Base-by-base conservation (phyloP, 176 grass and related monocot species). In the Oryza meridionalis region DNA sequence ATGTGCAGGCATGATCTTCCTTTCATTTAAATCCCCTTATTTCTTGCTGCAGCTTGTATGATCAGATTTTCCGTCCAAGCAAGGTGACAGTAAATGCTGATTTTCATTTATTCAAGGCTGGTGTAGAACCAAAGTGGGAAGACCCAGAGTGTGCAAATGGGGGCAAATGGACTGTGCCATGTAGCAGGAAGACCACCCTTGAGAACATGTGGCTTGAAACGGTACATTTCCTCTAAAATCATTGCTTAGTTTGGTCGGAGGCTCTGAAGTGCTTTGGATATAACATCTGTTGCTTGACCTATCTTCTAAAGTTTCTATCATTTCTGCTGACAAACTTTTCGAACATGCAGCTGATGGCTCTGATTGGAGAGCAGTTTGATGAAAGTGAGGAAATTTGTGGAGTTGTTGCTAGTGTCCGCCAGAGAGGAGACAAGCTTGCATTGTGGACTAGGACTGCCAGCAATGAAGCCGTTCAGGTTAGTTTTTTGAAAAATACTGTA, bases 391-490 rank as follows among this genome's bases (percentile, higher is more conserved):
- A 99, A 77, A 99, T 99, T 70, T 99, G 97, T 92, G 97, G 97
- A 43, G 83, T 96, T 80, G 97, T 99, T 73, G 93, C 91, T 78
- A 96, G 97, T 74, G 93, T 99, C 53, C 93, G 97, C 72, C 72
- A 75, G 14, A 99, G 91, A 84, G 90, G 90, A 55, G 97, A 99
- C 73, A 99, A 94, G 75, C 91, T 99, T 72, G 90, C 97, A 81
- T 73, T 99, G 33, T 99, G 97, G 97, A 99, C 97, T 61, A 96
- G 85, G 81, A 77, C 91, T 65, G 97, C 97, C 27, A 99, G 81
- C 77, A 99, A 99, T 80, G 97, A 99, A 94, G 97, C 97, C 89
- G 95, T 96, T 82, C 97, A 99, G 97, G 97, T 99, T 81, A 21
- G 68, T 75, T 84, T 80, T 81, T 80, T 81, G 2, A 61, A 73